A percentile compares a stretch with the other conserved stretches of the same genome.
These are phyloP conservation scores for Arxiozyma bovina DNA, from an alignment of 1,139 yeast species.

Conservation along the genomic window DNA sequence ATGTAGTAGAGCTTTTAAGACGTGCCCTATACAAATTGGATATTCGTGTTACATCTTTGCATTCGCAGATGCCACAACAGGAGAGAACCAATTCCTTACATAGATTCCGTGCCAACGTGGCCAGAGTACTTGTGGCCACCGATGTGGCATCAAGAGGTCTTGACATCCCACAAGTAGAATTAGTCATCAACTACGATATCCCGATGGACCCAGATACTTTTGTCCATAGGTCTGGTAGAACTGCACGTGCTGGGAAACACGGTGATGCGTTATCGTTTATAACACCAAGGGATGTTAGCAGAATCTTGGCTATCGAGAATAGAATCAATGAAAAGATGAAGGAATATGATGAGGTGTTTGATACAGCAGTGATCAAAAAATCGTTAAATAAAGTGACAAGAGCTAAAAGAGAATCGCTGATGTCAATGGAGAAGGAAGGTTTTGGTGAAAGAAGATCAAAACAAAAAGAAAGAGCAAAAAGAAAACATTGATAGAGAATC, in stretches of 20 bases:
- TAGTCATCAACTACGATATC: slow-evolving; percentile 83
- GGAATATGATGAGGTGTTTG: slow-evolving; percentile 59
- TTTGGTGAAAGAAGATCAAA: slow-evolving; percentile 68
- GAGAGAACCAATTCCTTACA: slow-evolving; percentile 88
- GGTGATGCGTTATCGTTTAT: slow-evolving; percentile 68
- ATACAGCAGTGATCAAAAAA: slow-evolving; percentile 63
- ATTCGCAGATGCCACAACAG: slow-evolving; percentile 88
- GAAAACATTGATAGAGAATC: slow-evolving; percentile 9
- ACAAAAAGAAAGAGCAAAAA: slow-evolving; percentile 39
- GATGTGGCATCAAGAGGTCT: slow-evolving; percentile 97
- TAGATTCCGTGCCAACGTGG: slow-evolving; percentile 89
- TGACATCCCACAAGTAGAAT: slow-evolving; percentile 85
- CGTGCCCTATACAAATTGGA: slow-evolving; percentile 67
- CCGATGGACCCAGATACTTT: slow-evolving; percentile 97
- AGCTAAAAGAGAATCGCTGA: slow-evolving; percentile 81
- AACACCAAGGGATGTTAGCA: slow-evolving; percentile 72
- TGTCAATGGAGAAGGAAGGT: slow-evolving; percentile 88
- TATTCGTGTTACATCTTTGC: slow-evolving; percentile 77
- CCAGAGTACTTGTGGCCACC: slow-evolving; percentile 83
- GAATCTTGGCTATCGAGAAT: slow-evolving; percentile 79
- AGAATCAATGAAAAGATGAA: slow-evolving; percentile 73
- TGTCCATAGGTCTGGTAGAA: slow-evolving; percentile 98
- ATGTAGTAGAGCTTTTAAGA: slow-evolving; percentile 78
- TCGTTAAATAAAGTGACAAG: slow-evolving; percentile 61
- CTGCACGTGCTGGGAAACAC: slow-evolving; percentile 95